Conservation (phyloP, 1,139 yeast species). For the Suhomyces maxii region DNA sequence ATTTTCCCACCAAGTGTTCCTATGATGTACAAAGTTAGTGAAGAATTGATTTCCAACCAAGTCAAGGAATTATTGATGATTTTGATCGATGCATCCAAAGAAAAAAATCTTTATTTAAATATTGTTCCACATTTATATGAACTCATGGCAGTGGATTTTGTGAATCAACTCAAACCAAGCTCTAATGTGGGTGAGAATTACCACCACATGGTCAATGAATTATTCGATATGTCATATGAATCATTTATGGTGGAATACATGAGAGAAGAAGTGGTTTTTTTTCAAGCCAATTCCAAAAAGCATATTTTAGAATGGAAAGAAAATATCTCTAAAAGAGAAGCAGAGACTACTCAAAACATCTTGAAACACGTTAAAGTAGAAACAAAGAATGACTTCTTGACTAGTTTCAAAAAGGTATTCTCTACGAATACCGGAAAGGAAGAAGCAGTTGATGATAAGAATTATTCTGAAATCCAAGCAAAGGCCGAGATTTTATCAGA, state of each 20-base stretch:
- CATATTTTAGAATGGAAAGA: conserved; percentile 38
- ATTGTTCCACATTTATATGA: conserved; percentile 37
- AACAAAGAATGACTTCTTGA: conserved; percentile 47
- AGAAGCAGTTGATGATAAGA: conserved; percentile 20
- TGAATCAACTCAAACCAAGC: conserved; percentile 27
- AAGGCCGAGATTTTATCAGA: conserved; percentile 46
- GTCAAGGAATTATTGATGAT: conserved; percentile 36
- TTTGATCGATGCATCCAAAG: conserved; percentile 31
- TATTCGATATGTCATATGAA: conserved; percentile 52
- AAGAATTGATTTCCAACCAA: conserved; percentile 46
- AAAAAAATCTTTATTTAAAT: conserved; percentile 26
- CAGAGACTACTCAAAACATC: conserved; percentile 41
- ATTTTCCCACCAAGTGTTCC: conserved; percentile 45
- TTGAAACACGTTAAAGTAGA: conserved; percentile 42
- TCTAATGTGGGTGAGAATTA: conserved; percentile 39
- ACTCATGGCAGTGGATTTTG: conserved; percentile 25
- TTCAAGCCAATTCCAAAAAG: conserved; percentile 27
- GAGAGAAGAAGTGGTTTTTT: conserved; percentile 42
- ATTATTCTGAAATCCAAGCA: conserved; percentile 43
- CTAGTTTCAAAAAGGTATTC: conserved; percentile 64
- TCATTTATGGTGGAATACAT: conserved; percentile 50
- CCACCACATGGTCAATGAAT: conserved; percentile 31
- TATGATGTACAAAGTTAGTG: conserved; percentile 51
- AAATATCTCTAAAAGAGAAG: conserved; percentile 36
- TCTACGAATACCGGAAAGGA: conserved; percentile 36